These are phyloP conservation scores for Phycomyces nitens DNA, from an alignment of 192 early-diverging fungal species.

Conservation along the genomic window DNA sequence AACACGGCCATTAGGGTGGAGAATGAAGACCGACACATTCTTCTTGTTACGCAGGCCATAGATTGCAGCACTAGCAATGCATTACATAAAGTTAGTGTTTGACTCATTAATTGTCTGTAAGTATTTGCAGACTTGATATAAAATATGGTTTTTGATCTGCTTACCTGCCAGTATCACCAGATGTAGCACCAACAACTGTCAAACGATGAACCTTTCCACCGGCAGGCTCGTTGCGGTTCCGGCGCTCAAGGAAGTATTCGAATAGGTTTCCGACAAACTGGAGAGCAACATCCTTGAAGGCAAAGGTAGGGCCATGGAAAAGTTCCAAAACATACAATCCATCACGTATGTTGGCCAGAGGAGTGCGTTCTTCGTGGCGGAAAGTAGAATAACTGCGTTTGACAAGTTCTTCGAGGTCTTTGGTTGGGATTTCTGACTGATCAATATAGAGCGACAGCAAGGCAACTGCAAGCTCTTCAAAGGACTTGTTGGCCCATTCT, in stretches of 20 bases:
- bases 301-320: constrained; percentile 96
- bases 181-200: constrained; percentile 93
- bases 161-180: constrained; percentile 90
- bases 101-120: too few relatives aligned
- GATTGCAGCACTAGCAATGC: constrained; percentile 83
- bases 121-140: too few relatives aligned
- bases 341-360: constrained; percentile 61
- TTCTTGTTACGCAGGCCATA: constrained; percentile 92
- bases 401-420: constrained; percentile 66
- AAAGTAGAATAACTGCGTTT: constrained; percentile 78
- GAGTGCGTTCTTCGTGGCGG: constrained; percentile 70
- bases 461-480: constrained; percentile 77
- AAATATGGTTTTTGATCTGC: not conserved
- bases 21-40: constrained; percentile 89
- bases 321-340: constrained; percentile 83
- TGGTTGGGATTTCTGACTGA: constrained; percentile 67
- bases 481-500: constrained; percentile 70
- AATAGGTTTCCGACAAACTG: constrained; percentile 97
- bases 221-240: constrained; percentile 51
- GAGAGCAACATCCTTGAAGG: constrained; percentile 97
- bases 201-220: constrained; percentile 51
- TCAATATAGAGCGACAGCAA: constrained; percentile 86
- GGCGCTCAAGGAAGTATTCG: constrained; percentile 90
- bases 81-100: too few relatives aligned
- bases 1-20: constrained; percentile 87